Evolutionary conservation across 1,284 basidiomycete genomes (phyloP).

Genomic region (Trichosporon inkin): DNA sequence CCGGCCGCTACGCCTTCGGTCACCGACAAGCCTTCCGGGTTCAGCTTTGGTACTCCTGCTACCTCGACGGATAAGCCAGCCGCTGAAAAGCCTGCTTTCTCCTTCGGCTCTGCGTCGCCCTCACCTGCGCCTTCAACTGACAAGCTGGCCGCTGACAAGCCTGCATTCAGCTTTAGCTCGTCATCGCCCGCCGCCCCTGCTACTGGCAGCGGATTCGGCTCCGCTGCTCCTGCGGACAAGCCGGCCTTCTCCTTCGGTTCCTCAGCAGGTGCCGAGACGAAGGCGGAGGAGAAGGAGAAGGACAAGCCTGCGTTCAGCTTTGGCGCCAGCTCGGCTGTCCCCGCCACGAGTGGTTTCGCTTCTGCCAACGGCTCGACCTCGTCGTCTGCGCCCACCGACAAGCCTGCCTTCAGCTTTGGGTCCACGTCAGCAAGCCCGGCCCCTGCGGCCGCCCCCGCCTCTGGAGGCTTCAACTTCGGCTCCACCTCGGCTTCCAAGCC

Average conservation of each 20-base stretch:
- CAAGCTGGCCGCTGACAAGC: constrained; percentile 8
- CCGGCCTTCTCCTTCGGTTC: constrained; percentile 9
- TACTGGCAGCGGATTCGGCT: not conserved
- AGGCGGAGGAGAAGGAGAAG: constrained; percentile 6
- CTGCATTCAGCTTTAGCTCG: constrained; percentile 26
- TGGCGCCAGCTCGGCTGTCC: constrained; percentile 17
- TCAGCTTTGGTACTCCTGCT: constrained; percentile 17
- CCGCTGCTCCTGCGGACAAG: constrained; percentile 7
- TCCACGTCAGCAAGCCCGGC: constrained; percentile 14
- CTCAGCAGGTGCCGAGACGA: not conserved
- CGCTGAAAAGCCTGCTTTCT: constrained; percentile 3
- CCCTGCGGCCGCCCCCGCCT: not conserved
- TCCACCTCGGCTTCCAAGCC: not conserved
- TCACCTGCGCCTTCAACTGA: constrained; percentile 6
- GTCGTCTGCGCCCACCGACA: not conserved
- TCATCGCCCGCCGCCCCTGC: constrained; percentile 14
- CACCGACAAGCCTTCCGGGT: constrained; percentile 21
- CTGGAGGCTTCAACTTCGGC: constrained; percentile 8
- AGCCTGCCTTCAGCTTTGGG: constrained; percentile 26
- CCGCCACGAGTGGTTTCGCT: not conserved
- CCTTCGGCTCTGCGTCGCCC: constrained; percentile 6
- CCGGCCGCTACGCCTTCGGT: constrained; percentile 10
- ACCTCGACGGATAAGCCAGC: constrained; percentile 4
- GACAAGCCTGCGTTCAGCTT: constrained; percentile 23
- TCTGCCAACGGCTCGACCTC: not conserved